phyloP scores from a whole-genome alignment of 768 basidiomycete species.

The Aureoboletus auriporus region DNA sequence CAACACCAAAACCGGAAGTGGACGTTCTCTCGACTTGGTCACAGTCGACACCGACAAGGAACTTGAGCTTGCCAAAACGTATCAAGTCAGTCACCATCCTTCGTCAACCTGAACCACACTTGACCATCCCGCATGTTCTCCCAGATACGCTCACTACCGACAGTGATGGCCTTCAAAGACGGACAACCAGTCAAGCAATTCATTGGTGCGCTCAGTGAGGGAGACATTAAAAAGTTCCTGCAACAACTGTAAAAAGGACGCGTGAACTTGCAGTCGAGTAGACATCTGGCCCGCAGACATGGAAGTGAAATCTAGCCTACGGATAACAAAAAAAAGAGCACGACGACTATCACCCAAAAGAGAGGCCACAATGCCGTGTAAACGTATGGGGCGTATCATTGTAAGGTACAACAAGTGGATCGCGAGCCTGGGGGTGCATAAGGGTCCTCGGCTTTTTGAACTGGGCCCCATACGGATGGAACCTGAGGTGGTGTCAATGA shows the following conservation, averaged over 20 bases:
- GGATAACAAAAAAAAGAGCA: conserved; percentile 9
- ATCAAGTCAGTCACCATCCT: conserved; percentile 34
- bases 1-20: conserved; percentile 45
- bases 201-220: conserved; percentile 51
- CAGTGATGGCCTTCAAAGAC: conserved; percentile 71
- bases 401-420: conserved; percentile 55
- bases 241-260: conserved; percentile 29
- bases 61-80: conserved; percentile 44
- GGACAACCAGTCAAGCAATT: conserved; percentile 60
- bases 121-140: background rate
- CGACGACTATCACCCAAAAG: conserved; percentile 8
- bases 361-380: no score
- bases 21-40: conserved; percentile 62
- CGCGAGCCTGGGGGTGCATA: conserved; percentile 69
- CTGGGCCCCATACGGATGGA: conserved; percentile 95
- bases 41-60: conserved; percentile 64
- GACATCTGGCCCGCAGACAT: background rate
- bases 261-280: background rate
- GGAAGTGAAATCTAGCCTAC: conserved; percentile 2
- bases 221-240: conserved; percentile 43
- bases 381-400: conserved; percentile 33
- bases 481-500: conserved; percentile 47
- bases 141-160: conserved; percentile 74
- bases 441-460: conserved; percentile 90
- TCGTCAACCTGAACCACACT: no score